Conservation (phyloP, 169 alveolate species). For the Plasmodium reichenowi region DNA sequence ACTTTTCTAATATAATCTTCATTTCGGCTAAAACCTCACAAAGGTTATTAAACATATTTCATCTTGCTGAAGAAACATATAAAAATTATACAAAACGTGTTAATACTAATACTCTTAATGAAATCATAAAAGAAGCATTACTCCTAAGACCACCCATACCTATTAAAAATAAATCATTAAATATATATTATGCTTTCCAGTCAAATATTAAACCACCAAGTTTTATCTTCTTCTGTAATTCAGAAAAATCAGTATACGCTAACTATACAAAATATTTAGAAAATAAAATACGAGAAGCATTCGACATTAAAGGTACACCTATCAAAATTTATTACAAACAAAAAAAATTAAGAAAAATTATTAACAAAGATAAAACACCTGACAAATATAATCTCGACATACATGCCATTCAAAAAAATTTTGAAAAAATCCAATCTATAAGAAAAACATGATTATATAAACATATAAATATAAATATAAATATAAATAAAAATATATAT, state of each 20-base stretch:
- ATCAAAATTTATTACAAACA: conserved; percentile 76
- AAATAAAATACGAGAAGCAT: conserved; percentile 79
- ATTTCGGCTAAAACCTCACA: conserved; percentile 86
- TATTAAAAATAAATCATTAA: conserved; percentile 81
- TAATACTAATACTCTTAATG: conserved; percentile 71
- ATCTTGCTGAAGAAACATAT: conserved; percentile 77
- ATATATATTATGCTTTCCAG: conserved; percentile 85
- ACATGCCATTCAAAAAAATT: conserved; percentile 61
- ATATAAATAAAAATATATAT: too few species aligned
- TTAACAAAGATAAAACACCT: conserved; percentile 46
- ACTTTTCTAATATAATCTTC: conserved; percentile 82
- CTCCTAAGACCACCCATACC: conserved; percentile 81
- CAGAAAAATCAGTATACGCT: conserved; percentile 76
- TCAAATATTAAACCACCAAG: conserved; percentile 86
- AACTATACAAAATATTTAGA: conserved; percentile 86
- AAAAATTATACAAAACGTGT: conserved; percentile 71
- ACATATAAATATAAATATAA: background rate
- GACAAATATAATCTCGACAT: conserved; percentile 65
- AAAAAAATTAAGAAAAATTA: conserved; percentile 39
- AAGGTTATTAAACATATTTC: conserved; percentile 79
- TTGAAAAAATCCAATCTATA: conserved; percentile 22
- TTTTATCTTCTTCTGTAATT: conserved; percentile 84
- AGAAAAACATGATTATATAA: background rate
- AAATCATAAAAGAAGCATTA: conserved; percentile 82
- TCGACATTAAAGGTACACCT: conserved; percentile 82